Evolutionary conservation across 257 asterid genomes (phyloP).

Genomic region (Gardenia jasminoides): DNA sequence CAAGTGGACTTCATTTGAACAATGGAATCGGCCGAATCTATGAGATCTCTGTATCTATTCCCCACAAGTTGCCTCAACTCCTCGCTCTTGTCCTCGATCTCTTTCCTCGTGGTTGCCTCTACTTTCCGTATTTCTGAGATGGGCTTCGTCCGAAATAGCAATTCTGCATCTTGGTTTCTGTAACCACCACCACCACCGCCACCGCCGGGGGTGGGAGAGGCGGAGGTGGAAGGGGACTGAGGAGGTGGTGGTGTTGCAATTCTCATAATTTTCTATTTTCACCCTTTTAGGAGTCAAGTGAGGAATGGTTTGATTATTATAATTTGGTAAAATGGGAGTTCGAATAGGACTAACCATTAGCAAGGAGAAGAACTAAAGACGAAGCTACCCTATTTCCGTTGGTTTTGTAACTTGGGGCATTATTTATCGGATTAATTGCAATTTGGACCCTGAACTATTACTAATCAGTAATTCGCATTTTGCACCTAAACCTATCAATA

Average conservation of each 20-base stretch:
- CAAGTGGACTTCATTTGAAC: conserved; percentile 87
- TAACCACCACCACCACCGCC: conserved; percentile 39
- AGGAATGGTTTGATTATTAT: too few species aligned
- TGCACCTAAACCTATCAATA: too few species aligned
- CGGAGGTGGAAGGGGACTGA: conserved; percentile 15
- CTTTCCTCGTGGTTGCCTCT: conserved; percentile 79
- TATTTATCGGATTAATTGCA: too few species aligned
- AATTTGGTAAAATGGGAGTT: too few species aligned
- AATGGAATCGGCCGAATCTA: conserved; percentile 96
- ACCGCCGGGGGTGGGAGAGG: too few species aligned
- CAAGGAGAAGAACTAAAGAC: too few species aligned
- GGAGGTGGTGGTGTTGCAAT: conserved; percentile 25
- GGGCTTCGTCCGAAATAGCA: conserved; percentile 81
- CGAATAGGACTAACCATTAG: too few species aligned
- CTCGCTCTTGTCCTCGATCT: conserved; percentile 93
- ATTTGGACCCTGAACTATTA: too few species aligned
- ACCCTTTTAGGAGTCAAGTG: neutral
- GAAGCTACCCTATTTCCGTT: too few species aligned
- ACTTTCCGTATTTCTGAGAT: conserved; percentile 86
- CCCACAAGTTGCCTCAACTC: conserved; percentile 96
- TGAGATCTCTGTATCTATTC: conserved; percentile 90
- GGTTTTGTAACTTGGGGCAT: too few species aligned
- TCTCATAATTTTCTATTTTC: conserved; percentile 22
- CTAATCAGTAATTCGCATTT: too few species aligned
- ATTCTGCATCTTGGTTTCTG: conserved; percentile 83